phyloP scores from a whole-genome alignment of 371 early-diverging fungal species.

The Mucor velutinosus region DNA sequence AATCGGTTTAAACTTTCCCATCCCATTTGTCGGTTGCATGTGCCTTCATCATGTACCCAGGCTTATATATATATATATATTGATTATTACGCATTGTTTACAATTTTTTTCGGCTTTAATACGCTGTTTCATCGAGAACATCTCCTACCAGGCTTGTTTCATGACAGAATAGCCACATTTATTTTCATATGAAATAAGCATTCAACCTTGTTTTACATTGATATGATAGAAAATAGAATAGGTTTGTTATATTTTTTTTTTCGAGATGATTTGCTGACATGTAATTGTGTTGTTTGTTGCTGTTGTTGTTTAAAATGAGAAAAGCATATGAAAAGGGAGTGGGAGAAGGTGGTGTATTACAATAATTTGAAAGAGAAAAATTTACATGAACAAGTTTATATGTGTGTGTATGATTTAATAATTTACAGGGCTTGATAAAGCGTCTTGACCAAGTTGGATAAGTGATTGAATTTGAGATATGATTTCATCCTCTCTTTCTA shows the following conservation, averaged over 20 bases:
- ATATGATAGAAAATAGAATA: background rate
- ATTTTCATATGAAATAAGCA: too few species aligned
- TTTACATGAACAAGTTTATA: background rate
- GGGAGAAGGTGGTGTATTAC: background rate
- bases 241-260: background rate
- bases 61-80: too few species aligned
- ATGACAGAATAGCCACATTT: too few species aligned
- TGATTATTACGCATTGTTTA: too few species aligned
- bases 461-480: constrained; percentile 38
- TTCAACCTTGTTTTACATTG: background rate
- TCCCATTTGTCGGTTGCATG: too few species aligned
- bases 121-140: too few species aligned
- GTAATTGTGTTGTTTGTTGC: background rate
- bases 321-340: background rate
- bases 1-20: too few species aligned
- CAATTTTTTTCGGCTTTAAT: too few species aligned
- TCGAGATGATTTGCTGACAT: background rate
- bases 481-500: constrained; percentile 27
- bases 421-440: constrained; percentile 30
- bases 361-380: background rate
- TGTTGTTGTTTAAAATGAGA: background rate
- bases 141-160: too few species aligned
- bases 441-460: constrained; percentile 47
- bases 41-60: too few species aligned
- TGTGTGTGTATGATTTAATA: background rate